Base-by-base conservation (phyloP, 179 eudicot genomes). In the Drosera spatulata region DNA sequence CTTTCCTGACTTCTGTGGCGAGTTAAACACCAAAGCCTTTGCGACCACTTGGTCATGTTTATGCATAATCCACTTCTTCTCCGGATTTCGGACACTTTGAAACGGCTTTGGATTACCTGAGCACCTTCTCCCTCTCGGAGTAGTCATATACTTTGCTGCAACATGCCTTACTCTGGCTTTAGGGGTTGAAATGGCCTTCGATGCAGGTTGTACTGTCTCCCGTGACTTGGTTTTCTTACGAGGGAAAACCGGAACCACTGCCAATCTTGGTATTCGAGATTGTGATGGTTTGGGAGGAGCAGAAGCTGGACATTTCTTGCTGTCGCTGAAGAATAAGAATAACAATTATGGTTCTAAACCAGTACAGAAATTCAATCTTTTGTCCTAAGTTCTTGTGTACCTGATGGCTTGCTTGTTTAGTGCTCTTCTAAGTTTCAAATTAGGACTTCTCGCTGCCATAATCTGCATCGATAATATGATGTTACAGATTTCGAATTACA, bases 391-490 rank as follows among this genome's bases (percentile, higher is more conserved):
- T 2, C 11, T 11, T 46, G 8, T 3, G 4, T 73, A 84, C 85
- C 85, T 73, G 3, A 70, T 61, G 53, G 80, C 65, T 67, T 73
- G 80, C 59, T 81, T 78, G 61, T 61, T 82, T 4, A 93, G 71
- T 51, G 77, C 74, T 71, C 74, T 79, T 50, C 73, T 77, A 59
- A 86, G 80, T 52, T 69, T 71, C 2, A 89, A 73, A 66, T 93
- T 81, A 39, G 99, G 97, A 59, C 99, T 93, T 64, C 99, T 86
- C 49, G 97, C 97, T 72, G 95, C 97, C 95, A 93, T 86, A 10
- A 90, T 96, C 98, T 91, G 75, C 56, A 56, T 5, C 15, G 22
- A 56, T 55, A 40, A 13, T 64, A n/a, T 51, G 41, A 14, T 43
- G 15, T 15, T 51, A 68, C 33, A 0, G 33, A 22, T 22, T 22